A percentile compares a stretch with the other conserved stretches of the same genome.
phyloP scores from a whole-genome alignment of 257 asterid genomes.

The Solanum microdontum region DNA sequence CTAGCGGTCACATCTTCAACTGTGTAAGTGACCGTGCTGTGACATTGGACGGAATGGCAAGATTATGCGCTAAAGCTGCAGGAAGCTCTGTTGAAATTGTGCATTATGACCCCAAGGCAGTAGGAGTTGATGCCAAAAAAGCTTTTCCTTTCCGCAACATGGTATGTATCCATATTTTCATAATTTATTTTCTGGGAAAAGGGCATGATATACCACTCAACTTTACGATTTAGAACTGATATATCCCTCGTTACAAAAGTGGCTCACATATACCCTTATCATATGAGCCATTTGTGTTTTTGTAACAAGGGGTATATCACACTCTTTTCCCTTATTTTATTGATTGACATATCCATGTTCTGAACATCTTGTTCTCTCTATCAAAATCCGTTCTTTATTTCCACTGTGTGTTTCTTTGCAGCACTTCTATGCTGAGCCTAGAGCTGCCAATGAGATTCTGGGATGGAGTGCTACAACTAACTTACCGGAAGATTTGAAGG shows the following conservation, averaged over 20 bases:
- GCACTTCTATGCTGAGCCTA: slow-evolving; percentile 91
- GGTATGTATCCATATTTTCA: slow-evolving; percentile 32
- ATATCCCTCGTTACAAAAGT: background rate
- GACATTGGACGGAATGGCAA: slow-evolving; percentile 90
- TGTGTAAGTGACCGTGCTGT: slow-evolving; percentile 90
- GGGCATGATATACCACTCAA: background rate
- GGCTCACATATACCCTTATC: background rate
- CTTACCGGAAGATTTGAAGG: slow-evolving; percentile 75
- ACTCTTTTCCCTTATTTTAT: background rate
- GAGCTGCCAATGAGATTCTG: slow-evolving; percentile 86
- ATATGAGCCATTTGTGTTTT: background rate
- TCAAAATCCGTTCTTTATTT: background rate
- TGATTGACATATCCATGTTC: background rate
- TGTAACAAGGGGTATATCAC: background rate
- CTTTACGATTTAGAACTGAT: background rate
- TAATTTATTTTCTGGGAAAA: background rate
- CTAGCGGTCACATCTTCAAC: slow-evolving; percentile 68
- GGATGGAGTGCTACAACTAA: slow-evolving; percentile 78
- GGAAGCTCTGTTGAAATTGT: slow-evolving; percentile 71
- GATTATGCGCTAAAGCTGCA: slow-evolving; percentile 71
- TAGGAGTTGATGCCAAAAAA: slow-evolving; percentile 81
- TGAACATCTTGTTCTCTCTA: background rate
- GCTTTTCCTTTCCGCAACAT: slow-evolving; percentile 95
- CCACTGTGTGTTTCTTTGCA: slow-evolving; percentile 21
- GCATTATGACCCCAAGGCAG: slow-evolving; percentile 78